Percentiles rank a stretch among this genome's conserved stretches.
Conservation (phyloP, 768 basidiomycete species). For the Mycena metata region DNA sequence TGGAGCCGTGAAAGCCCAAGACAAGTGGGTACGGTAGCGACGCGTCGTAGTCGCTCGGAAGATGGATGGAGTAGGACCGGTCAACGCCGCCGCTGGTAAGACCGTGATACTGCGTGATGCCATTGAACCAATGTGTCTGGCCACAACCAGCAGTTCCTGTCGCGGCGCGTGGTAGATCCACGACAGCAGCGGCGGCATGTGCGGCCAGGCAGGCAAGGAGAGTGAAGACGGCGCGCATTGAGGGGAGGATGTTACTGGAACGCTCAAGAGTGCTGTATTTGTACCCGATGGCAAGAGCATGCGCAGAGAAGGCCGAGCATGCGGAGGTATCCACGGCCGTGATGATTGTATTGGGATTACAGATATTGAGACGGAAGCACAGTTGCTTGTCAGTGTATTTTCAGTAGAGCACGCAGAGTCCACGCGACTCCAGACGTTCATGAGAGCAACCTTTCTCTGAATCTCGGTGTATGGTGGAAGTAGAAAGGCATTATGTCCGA, state of each 20-base stretch:
- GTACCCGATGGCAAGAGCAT: no score
- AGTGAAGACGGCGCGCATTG: background rate
- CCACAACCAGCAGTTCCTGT: slow-evolving; percentile 27
- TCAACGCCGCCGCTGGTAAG: slow-evolving; percentile 3
- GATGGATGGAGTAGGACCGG: slow-evolving; percentile 29
- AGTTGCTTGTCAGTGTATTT: no score
- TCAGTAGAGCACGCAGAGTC: no score
- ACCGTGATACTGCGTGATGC: slow-evolving; percentile 22
- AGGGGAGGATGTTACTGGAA: background rate
- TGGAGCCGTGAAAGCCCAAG: slow-evolving; percentile 27
- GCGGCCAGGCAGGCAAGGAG: background rate
- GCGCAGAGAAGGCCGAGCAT: no score
- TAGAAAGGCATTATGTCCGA: no score
- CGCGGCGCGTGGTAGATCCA: background rate
- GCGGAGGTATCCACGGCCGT: no score
- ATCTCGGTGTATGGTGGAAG: no score
- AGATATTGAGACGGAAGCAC: no score
- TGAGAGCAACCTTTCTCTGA: no score
- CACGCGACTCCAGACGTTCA: no score
- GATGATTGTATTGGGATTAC: no score
- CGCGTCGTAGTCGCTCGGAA: slow-evolving; percentile 27
- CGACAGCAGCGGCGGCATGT: background rate
- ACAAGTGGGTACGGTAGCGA: slow-evolving; percentile 23
- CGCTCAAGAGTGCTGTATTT: background rate
- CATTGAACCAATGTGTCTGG: slow-evolving; percentile 20